Evolutionary conservation across 2,329 filamentous ascomycete species (phyloP).

Genomic region (Colletotrichum agaves): DNA sequence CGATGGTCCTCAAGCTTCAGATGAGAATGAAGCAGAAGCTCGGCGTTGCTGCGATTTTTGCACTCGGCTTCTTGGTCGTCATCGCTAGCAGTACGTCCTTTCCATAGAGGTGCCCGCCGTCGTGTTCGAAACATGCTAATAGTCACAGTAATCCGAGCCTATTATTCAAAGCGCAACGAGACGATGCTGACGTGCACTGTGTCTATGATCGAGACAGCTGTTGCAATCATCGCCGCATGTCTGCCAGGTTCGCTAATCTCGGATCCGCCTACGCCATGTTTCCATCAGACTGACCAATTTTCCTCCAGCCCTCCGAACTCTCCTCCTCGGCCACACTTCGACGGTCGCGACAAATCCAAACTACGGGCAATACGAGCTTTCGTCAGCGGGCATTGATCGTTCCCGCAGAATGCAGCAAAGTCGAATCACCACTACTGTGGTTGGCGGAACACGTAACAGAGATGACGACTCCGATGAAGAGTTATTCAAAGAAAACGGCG

Average conservation of each 20-base stretch:
- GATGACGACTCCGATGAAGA: slow-evolving; percentile 33
- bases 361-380: slow-evolving; percentile 32
- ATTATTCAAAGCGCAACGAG: slow-evolving; percentile 47
- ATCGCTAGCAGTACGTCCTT: slow-evolving; percentile 43
- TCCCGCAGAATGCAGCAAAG: slow-evolving; percentile 24
- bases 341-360: slow-evolving; percentile 16
- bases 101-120: rapidly evolving
- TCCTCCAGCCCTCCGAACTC: slow-evolving; percentile 14
- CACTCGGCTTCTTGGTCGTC: slow-evolving; percentile 46
- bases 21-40: slow-evolving; percentile 48
- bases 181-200: slow-evolving; percentile 52
- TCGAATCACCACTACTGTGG: slow-evolving; percentile 27
- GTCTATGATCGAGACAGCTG: slow-evolving; percentile 51
- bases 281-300: background rate
- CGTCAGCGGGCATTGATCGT: slow-evolving; percentile 17
- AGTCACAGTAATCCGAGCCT: slow-evolving; percentile 46
- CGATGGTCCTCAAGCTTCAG: slow-evolving; percentile 49
- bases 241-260: slow-evolving; percentile 44
- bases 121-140: background rate
- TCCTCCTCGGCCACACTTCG: slow-evolving; percentile 29
- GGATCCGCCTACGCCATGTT: background rate
- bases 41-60: slow-evolving; percentile 46
- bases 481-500: slow-evolving; percentile 17
- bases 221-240: slow-evolving; percentile 53
- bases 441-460: slow-evolving; percentile 26